Conservation (phyloP, 1,139 yeast genomes). For the Diutina neorugosa region DNA sequence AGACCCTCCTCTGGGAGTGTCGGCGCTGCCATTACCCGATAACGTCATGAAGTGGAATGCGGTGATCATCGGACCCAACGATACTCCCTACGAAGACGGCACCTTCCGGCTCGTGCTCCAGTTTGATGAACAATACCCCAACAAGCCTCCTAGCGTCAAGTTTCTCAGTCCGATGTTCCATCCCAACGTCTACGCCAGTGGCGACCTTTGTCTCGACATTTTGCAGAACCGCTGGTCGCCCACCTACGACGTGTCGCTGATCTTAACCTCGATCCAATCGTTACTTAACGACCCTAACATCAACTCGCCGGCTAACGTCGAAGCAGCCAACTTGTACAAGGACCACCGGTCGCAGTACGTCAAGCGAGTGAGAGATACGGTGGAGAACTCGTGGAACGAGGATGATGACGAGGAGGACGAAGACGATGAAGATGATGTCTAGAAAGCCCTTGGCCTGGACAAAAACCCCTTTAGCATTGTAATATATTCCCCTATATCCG, state of each 20-base stretch:
- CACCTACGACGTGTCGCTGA: conserved; percentile 96
- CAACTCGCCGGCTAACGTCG: conserved; percentile 94
- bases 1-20: conserved; percentile 96
- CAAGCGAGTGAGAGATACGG: conserved; percentile 86
- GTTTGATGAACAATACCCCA: conserved; percentile 95
- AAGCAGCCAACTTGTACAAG: conserved; percentile 90
- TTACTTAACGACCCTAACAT: conserved; percentile 92
- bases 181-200: conserved; percentile 92
- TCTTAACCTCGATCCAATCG: conserved; percentile 78
- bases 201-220: conserved; percentile 92
- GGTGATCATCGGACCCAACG: conserved; percentile 94
- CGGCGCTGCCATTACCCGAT: conserved; percentile 94
- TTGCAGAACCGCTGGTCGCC: conserved; percentile 98
- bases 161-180: conserved; percentile 94
- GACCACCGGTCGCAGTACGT: conserved; percentile 91
- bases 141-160: conserved; percentile 89
- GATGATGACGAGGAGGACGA: conserved; percentile 54
- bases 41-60: conserved; percentile 99
- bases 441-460: too few species aligned
- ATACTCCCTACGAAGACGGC: conserved; percentile 97
- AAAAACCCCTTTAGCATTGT: neutral
- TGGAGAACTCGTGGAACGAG: conserved; percentile 76
- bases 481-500: neutral
- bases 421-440: conserved; percentile 24
- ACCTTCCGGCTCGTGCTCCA: conserved; percentile 79